Percentiles rank a stretch among this genome's conserved stretches.
Evolutionary conservation across 1,284 basidiomycete species (phyloP).

Genomic region (Wolfiporia cocos): DNA sequence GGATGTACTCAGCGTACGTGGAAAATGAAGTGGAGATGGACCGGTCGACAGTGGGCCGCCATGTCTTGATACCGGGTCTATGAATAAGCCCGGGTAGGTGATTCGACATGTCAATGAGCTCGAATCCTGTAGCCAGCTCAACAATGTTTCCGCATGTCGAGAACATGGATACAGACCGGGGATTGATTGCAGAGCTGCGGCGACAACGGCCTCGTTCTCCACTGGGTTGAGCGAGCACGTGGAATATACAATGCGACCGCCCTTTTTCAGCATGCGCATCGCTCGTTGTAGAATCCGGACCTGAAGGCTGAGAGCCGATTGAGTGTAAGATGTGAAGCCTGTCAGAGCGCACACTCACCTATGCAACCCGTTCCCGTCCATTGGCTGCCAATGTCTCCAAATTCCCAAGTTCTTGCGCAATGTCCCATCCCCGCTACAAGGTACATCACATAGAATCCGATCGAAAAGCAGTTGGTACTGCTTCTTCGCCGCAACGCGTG

Average conservation of each 20-base stretch:
- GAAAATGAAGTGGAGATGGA: constrained; percentile 39
- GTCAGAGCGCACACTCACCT: too few species aligned
- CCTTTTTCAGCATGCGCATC: constrained; percentile 83
- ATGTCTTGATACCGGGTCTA: constrained; percentile 67
- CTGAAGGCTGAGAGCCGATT: constrained; percentile 58
- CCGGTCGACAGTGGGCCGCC: constrained; percentile 63
- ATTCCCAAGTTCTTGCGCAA: constrained; percentile 93
- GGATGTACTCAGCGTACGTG: constrained; percentile 50
- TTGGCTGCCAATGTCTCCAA: constrained; percentile 89
- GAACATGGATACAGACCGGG: constrained; percentile 42
- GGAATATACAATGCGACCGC: constrained; percentile 94
- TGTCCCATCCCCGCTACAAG: constrained; percentile 97
- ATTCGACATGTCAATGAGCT: constrained; percentile 75
- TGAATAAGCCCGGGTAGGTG: constrained; percentile 71
- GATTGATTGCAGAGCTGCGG: constrained; percentile 71
- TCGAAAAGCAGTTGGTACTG: constrained; percentile 72
- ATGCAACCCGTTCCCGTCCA: constrained; percentile 90
- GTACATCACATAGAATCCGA: constrained; percentile 94
- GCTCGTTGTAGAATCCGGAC: constrained; percentile 89
- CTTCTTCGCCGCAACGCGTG: constrained; percentile 20
- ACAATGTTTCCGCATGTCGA: neutral
- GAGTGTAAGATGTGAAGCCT: too few species aligned
- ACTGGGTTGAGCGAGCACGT: constrained; percentile 97
- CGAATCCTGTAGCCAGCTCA: constrained; percentile 49
- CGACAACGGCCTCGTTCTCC: constrained; percentile 96